Evolutionary conservation across 2,329 filamentous ascomycete genomes (phyloP), one percentile per base, ranked within the genome.

Genomic region (Penicillium sp.): DNA sequence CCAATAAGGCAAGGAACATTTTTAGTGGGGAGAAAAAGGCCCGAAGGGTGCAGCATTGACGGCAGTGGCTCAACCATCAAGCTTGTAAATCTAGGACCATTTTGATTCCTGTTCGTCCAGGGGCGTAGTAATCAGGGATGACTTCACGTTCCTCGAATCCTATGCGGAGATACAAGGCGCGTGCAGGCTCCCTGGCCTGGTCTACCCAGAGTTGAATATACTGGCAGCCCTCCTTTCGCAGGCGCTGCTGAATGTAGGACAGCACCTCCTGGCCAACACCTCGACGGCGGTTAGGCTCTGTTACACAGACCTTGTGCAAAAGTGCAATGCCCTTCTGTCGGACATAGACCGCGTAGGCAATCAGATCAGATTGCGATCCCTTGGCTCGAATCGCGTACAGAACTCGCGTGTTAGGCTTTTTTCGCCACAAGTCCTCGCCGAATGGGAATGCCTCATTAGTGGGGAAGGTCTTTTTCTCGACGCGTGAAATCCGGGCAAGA

Each of bases 151-250:
- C 69, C 50, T 68, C 58, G 61, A 78, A 79, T 37, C 71, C 73
- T 61, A 62, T 69, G 7, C 67, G 65, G 22, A 56, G 49, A 63
- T 78, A 79, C 51, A 78, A 58, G 43, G 62, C 61, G 55, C 70
- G 67, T 6, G 77, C 75, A 51, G 69, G 64, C 32, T 64, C 57
- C 55, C 74, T 70, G 42, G 60, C 68, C 61, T 73, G 70, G 54
- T 79, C 75, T 39, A 78, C 76, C 76, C 76, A 78, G 45, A 78
- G 59, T 38, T 75, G 70, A 49, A 79, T 70, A 42, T 60, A 70
- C 54, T 70, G 65, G 59, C 74, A 77, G 44, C 73, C 74, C 61
- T 73, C 71, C 54, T 65, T 70, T 56, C 65, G 65, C 48, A 77
- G 66, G 43, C 68, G 65, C 43, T 64, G 56, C 44, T 68, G 64